Evolutionary conservation across 2,329 filamentous ascomycete genomes (phyloP), one percentile per base, ranked within the genome.

Genomic region (Monosporascus sp.): DNA sequence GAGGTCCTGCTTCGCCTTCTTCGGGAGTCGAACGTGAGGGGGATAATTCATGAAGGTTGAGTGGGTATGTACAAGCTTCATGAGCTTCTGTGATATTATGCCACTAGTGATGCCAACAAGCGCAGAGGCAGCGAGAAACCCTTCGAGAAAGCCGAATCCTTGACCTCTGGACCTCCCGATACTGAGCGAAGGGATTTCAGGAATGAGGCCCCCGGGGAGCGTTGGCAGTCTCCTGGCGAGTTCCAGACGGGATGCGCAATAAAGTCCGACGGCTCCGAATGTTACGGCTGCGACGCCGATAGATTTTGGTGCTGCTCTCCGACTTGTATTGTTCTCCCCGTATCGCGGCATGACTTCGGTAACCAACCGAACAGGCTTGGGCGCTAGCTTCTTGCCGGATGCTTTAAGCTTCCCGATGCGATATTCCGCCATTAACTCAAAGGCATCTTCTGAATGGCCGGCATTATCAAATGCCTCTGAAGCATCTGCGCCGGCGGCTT

Each of bases 381-480:
- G 51, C 6, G 56, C 56, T 27, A 50, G 35, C 46, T 58, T 59
- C 38, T 58, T 59, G 50, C 52, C 50, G 15, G 52, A 63, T 39
- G 68, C 70, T 50, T 68, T 70, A 52, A 73, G 63, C 31, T 64
- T 68, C 18, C 74, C 75, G 37, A 77, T 47, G 41, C 58, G 58
- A 50, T 66, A 74, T 14, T 63, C 54, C 2, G 64, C 65, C 67
- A 77, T 71, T 47, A 75, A 71, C 39, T 75, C 74, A 49, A 63
- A 67, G 3, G 75, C 75, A 52, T 78, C 76, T 24, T 90, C 87
- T 47, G 87, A 90, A 75, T 95, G 90, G 45, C 89, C 89, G 38
- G 90, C 88, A 64, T 92, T 87, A 72, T 94, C 89, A 64, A 92
- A 94, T 43, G 84, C 87, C 66, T 89, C 85, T 44, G 87, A 89